Conservation (phyloP, 2,329 filamentous ascomycete genomes). For the Exophiala spinifera region DNA sequence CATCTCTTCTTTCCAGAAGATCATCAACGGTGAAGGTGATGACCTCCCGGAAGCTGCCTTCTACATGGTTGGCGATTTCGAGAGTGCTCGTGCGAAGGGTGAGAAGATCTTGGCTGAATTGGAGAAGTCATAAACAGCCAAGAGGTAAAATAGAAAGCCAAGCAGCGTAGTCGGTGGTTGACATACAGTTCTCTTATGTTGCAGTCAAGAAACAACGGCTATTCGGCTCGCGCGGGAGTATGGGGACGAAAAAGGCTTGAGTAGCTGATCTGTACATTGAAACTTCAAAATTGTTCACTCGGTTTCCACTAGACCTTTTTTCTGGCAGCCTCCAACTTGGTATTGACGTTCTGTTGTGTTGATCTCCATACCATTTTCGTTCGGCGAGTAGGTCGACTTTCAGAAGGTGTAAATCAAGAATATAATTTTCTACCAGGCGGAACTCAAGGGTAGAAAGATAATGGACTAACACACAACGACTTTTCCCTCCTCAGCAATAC, state of each 20-base stretch:
- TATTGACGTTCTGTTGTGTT: too few relatives aligned
- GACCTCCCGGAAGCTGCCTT: conserved; percentile 87
- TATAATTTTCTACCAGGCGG: too few relatives aligned
- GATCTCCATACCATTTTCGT: too few relatives aligned
- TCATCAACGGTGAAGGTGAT: conserved; percentile 91
- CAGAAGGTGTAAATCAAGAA: too few relatives aligned
- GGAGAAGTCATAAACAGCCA: conserved; percentile 55
- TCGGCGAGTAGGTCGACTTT: too few relatives aligned
- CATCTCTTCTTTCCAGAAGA: conserved; percentile 95
- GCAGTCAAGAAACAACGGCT: background rate
- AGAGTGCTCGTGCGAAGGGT: conserved; percentile 90
- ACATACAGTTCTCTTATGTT: background rate
- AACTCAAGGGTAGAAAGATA: too few relatives aligned
- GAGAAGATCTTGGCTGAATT: conserved; percentile 99
- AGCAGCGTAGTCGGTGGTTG: conserved; percentile 1
- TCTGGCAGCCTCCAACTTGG: too few relatives aligned
- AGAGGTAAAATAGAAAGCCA: conserved; percentile 2
- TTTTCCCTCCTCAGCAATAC: too few relatives aligned
- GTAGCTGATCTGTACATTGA: conserved; percentile 9
- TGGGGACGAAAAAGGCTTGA: background rate
- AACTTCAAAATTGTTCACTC: conserved; percentile 10
- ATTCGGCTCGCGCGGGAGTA: background rate
- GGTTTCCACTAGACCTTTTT: background rate
- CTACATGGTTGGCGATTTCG: conserved; percentile 99
- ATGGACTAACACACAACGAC: too few relatives aligned